Conservation (phyloP, 768 basidiomycete genomes). For the Mycena indigotica region DNA sequence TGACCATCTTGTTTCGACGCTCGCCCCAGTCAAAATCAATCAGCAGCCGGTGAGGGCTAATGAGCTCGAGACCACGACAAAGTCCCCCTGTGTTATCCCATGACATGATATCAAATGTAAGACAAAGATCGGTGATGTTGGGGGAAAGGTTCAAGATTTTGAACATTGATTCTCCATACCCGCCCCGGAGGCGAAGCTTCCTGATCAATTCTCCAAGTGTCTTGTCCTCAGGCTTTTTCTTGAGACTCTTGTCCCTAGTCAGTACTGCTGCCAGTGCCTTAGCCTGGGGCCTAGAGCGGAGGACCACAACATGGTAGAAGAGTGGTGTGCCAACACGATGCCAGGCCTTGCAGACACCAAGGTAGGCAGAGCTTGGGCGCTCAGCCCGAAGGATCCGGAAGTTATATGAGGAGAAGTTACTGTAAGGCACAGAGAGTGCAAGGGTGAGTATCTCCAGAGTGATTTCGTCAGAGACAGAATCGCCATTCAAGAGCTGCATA, state of each 20-base stretch:
- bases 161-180: background rate
- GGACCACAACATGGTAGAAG: background rate
- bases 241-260: background rate
- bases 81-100: background rate
- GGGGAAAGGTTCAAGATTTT: background rate
- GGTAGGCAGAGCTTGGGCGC: background rate
- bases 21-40: background rate
- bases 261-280: background rate
- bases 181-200: background rate
- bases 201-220: background rate
- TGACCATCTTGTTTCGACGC: background rate
- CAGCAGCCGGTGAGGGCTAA: background rate
- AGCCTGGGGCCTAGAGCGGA: background rate
- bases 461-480: background rate
- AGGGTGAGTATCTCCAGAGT: background rate
- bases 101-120: background rate
- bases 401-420: background rate
- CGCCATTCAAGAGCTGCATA: too few species aligned
- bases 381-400: background rate
- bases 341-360: background rate
- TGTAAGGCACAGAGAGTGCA: background rate
- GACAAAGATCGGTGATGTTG: background rate
- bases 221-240: too few species aligned
- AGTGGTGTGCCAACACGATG: background rate
- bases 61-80: background rate